Evolutionary conservation across 345 rosid genomes (phyloP), one percentile per base, ranked within the genome.

Genomic region (Citrus hindsii): DNA sequence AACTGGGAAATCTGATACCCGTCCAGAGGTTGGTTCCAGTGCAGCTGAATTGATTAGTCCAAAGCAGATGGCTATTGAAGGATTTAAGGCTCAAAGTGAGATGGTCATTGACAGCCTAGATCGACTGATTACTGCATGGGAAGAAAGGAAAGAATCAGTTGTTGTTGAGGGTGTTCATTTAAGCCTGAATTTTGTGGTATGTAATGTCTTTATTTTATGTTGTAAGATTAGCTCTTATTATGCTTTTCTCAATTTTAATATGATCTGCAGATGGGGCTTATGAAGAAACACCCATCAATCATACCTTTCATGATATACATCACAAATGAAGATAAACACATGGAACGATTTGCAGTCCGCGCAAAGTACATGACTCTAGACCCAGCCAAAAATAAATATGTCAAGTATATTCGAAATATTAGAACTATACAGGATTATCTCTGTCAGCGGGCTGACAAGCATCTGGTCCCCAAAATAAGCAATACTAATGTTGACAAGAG

Each of bases 101-200:
- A 97, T 94, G 98, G 99, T 97, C 18, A 97, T 97, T 30, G 99
- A 97, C 75, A 97, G 98, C 86, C 98, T 97, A n/a, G 98, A 94
- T 82, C 89, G 99, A 67, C 90, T 94, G 73, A 93, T 97, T 74
- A 93, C 99, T 74, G 88, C 93, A 3, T 97, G 99, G 99, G 99
- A 97, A 86, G 97, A 92, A 73, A 83, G 96, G 83, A 97, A 94
- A 85, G 98, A 97, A 82, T 97, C 99, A 9, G 99, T 97, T 7
- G 88, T 97, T 67, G 97, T 97, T 40, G 99, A 97, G 89, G 99
- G 99, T 79, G 99, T 97, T 76, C 99, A 97, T 82, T 79, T 97
- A 71, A 97, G 99, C 85, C 98, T 97, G 35, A 97, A 97, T 89
- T 97, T 97, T 89, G 98, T 97, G 88, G 99, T 96, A 83, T 88